phyloP scores from a whole-genome alignment of 495 filamentous ascomycete species.

The Aspergillus sparsus region DNA sequence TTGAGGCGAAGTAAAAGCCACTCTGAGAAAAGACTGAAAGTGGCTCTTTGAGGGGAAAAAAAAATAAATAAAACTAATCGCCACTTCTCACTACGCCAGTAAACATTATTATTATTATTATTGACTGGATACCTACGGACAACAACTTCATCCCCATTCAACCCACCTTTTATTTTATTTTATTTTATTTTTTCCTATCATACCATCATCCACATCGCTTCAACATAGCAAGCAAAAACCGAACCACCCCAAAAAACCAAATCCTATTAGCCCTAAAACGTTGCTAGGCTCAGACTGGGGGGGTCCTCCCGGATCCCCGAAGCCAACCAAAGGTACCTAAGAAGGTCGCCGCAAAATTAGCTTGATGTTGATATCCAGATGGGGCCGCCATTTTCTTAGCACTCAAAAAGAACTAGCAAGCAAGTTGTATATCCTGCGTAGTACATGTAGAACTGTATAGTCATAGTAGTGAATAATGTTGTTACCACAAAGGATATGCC shows the following conservation, averaged over 20 bases:
- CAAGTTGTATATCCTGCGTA: no score
- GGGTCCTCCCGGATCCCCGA: neutral
- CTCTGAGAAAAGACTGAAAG: neutral
- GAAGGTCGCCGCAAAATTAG: neutral
- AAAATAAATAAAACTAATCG: no score
- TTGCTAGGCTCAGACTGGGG: neutral
- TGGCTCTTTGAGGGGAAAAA: no score
- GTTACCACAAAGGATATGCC: slow-evolving; percentile 12
- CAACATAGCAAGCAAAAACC: neutral
- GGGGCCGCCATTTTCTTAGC: slow-evolving; percentile 9
- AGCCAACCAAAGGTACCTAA: neutral
- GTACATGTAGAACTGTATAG: no score
- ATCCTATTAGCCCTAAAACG: neutral
- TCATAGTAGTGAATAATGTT: neutral
- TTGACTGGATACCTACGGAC: no score
- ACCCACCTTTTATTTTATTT: neutral
- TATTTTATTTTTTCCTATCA: neutral
- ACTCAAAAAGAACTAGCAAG: slow-evolving; percentile 3
- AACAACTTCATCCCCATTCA: no score
- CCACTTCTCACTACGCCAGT: no score
- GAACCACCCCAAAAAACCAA: neutral
- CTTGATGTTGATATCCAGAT: slow-evolving; percentile 2
- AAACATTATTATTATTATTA: no score
- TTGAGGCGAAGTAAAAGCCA: slow-evolving; percentile 13
- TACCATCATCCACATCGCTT: neutral